Evolutionary conservation across 306 rosid species (phyloP).

Genomic region (Lathyrus aphaca): DNA sequence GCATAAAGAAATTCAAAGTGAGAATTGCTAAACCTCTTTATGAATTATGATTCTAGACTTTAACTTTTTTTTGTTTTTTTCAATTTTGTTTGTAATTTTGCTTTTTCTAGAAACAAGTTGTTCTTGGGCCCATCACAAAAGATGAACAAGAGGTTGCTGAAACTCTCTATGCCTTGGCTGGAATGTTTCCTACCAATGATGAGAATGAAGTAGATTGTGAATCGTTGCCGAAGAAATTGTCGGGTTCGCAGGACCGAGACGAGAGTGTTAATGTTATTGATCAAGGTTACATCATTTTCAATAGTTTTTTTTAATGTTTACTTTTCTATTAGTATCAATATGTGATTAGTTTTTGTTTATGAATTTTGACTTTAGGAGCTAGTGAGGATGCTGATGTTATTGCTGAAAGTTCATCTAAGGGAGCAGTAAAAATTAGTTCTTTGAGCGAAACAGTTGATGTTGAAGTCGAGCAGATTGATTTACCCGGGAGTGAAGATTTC

Average conservation of each 20-base stretch:
- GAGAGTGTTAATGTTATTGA: slow-evolving; percentile 41
- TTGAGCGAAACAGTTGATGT: slow-evolving; percentile 32
- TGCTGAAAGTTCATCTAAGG: slow-evolving; percentile 42
- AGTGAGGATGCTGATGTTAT: slow-evolving; percentile 32
- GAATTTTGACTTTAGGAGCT: slow-evolving; percentile 37
- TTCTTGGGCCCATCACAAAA: slow-evolving; percentile 63
- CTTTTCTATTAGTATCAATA: background rate
- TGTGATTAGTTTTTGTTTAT: slow-evolving; percentile 17
- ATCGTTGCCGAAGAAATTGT: slow-evolving; percentile 44
- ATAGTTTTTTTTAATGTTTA: background rate
- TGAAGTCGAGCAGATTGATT: slow-evolving; percentile 35
- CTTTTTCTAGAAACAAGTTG: slow-evolving; percentile 56
- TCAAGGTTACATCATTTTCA: slow-evolving; percentile 51
- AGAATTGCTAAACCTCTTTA: slow-evolving; percentile 40
- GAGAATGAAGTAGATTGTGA: slow-evolving; percentile 31
- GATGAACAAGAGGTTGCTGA: slow-evolving; percentile 93
- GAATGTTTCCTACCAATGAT: slow-evolving; percentile 60
- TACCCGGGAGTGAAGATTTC: slow-evolving; percentile 27
- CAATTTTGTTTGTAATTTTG: slow-evolving; percentile 32
- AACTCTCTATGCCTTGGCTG: slow-evolving; percentile 81
- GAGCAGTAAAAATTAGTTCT: slow-evolving; percentile 36
- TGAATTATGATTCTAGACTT: slow-evolving; percentile 33
- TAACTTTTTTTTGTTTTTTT: slow-evolving; percentile 33
- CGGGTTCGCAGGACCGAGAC: slow-evolving; percentile 42
- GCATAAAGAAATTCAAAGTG: slow-evolving; percentile 56